phyloP scores from a whole-genome alignment of 306 rosid species.

The Quercus cerris region DNA sequence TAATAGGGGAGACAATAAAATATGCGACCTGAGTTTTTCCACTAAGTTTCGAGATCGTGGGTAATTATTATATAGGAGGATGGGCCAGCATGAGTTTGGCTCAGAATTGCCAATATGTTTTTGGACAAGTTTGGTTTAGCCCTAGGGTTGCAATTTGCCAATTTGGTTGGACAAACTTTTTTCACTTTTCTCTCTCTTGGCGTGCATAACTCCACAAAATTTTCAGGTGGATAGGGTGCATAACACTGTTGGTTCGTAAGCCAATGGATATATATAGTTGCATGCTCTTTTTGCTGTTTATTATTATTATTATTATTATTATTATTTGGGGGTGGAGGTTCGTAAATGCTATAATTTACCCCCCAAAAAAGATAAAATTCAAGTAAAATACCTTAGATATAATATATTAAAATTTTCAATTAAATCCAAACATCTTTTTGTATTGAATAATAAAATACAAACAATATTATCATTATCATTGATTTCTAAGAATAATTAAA shows the following conservation, averaged over 20 bases:
- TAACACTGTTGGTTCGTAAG: not conserved
- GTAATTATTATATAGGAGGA: slow-evolving; percentile 59
- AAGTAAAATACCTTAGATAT: no score
- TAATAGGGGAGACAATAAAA: slow-evolving; percentile 67
- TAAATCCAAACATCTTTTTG: no score
- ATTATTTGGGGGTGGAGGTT: no score
- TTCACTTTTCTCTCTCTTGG: not conserved
- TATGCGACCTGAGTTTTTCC: slow-evolving; percentile 77
- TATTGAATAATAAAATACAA: no score
- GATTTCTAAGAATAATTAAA: no score
- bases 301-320: no score
- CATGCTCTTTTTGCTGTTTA: not conserved
- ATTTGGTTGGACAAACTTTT: slow-evolving; percentile 5
- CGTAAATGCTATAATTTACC: no score
- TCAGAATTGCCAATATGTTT: slow-evolving; percentile 19
- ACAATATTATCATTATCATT: no score
- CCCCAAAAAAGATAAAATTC: no score
- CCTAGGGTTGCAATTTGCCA: slow-evolving; percentile 7
- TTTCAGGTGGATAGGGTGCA: not conserved
- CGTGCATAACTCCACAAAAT: not conserved
- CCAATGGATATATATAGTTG: not conserved
- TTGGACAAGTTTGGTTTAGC: slow-evolving; percentile 1
- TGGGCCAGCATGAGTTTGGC: slow-evolving; percentile 45
- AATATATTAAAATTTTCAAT: no score
- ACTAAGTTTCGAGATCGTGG: slow-evolving; percentile 58